Evolutionary conservation across 108 stramenopile species (phyloP).

Genomic region (Pelagomonas calceolata): DNA sequence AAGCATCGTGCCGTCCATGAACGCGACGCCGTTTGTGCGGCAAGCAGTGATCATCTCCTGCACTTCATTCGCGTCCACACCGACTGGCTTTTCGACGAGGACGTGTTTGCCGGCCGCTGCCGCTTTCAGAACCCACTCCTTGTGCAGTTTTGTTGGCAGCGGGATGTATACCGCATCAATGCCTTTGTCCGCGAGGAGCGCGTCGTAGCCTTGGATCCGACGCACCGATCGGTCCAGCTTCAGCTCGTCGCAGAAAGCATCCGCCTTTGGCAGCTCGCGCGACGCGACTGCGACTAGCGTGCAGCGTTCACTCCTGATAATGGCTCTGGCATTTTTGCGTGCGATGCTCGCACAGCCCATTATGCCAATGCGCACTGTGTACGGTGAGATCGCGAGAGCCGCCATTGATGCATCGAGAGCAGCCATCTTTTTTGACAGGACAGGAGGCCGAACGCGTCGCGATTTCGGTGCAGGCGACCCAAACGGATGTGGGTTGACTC

Average conservation of each 20-base stretch:
- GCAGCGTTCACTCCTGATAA: neutral
- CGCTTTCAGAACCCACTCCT: constrained; percentile 23
- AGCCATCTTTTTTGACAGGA: too few relatives aligned
- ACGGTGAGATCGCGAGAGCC: too few relatives aligned
- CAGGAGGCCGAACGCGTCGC: too few relatives aligned
- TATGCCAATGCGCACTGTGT: constrained; percentile 3
- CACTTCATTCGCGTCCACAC: constrained; percentile 1
- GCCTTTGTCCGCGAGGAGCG: neutral
- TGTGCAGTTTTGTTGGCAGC: constrained; percentile 17
- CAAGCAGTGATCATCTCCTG: constrained; percentile 5
- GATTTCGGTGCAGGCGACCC: too few relatives aligned
- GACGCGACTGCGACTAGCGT: constrained; percentile 7
- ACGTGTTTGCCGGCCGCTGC: constrained; percentile 23
- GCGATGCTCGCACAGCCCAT: constrained; percentile 15
- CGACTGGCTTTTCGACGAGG: constrained; percentile 25
- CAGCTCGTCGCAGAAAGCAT: neutral
- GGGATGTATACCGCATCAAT: constrained; percentile 23
- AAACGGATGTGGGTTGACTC: too few relatives aligned
- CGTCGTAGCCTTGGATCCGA: constrained; percentile 7
- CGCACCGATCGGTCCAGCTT: neutral
- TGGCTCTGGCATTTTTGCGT: constrained; percentile 4
- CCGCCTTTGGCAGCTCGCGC: constrained; percentile 11
- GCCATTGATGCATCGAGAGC: too few relatives aligned
- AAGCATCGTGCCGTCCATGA: constrained; percentile 24
- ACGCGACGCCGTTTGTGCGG: neutral